Percentiles rank a stretch among this genome's conserved stretches.
These are phyloP conservation scores for Lathyrus tuberosus DNA, from an alignment of 306 rosid genomes.

Conservation along the genomic window DNA sequence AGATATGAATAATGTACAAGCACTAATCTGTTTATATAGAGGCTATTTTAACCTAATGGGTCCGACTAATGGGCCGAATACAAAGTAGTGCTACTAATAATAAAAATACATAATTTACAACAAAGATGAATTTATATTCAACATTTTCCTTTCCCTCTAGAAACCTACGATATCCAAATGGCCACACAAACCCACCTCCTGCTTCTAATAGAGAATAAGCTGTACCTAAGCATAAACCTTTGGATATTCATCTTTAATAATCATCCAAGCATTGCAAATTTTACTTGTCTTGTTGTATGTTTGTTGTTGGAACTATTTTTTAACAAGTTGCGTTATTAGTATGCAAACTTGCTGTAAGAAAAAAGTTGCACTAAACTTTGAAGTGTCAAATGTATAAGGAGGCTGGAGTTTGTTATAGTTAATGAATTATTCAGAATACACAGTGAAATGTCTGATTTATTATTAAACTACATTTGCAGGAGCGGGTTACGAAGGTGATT, in stretches of 20 bases:
- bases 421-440: not conserved
- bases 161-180: conserved; percentile 7
- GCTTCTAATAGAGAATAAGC: not conserved
- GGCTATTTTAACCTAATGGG: too few species aligned
- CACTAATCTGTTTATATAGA: too few species aligned
- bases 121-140: conserved; percentile 5
- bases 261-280: conserved; percentile 22
- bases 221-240: not conserved
- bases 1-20: too few species aligned
- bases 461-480: conserved; percentile 42
- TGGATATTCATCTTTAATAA: conserved; percentile 2
- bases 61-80: too few species aligned
- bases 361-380: conserved; percentile 3
- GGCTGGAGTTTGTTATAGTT: conserved; percentile 1
- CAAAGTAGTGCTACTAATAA: too few species aligned
- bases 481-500: conserved; percentile 50
- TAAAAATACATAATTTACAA: too few species aligned
- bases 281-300: conserved; percentile 17
- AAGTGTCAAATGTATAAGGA: conserved; percentile 8
- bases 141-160: not conserved
- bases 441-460: conserved; percentile 30
- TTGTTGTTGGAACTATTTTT: not conserved
- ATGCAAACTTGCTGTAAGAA: conserved; percentile 4
- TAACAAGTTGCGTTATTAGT: conserved; percentile 5
- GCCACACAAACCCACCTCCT: conserved; percentile 28